Evolutionary conservation across 2,329 filamentous ascomycete species (phyloP), one percentile per base, ranked within the genome.

Genomic region (Alternaria panax): DNA sequence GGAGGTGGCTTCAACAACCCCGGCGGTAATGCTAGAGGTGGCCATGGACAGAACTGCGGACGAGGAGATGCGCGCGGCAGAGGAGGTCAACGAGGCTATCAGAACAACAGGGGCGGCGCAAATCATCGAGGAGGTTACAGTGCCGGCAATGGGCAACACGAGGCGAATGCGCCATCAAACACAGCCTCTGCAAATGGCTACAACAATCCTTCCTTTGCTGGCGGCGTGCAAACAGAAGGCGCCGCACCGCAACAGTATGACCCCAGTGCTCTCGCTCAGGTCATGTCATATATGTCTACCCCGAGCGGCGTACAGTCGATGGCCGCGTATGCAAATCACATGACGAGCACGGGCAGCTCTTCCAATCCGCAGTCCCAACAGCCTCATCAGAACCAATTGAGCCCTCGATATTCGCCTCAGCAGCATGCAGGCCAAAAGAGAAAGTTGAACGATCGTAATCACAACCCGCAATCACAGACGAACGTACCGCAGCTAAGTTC

Each of bases 261-360:
- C 59, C 71, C 70, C 4, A 63, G 65, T 28, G 68, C 69, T 8
- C 61, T 75, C 6, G 69, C 62, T 2, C 72, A 74, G 48, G 68
- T 71, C 25, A 70, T 74, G 69, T 64, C 73, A 0, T 74, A 72
- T 24, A 72, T 75, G 67, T 48, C 67, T 6, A 73, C 72, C 16
- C 72, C 70, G 7, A 69, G 65, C 20, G 70, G 70, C 3, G 61
- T 68, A 54, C 74, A 75, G n/a, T 64, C 70, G 2, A 72, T 73
- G 69, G 58, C 65, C 18, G 66, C 68, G 0, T 71, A 71, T 54
- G 65, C 71, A 12, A 72, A 54, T 42, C 66, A 72, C 4, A 68
- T 71, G 63, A 60, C 67, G 9, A 47, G 34, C 11, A 42, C 38
- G 25, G 51, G 47, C 2, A 58, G 51, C n/a, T 25, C 20, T 16